phyloP scores from a whole-genome alignment of 192 early-diverging fungal genomes.

The Backusella tuberculispora region DNA sequence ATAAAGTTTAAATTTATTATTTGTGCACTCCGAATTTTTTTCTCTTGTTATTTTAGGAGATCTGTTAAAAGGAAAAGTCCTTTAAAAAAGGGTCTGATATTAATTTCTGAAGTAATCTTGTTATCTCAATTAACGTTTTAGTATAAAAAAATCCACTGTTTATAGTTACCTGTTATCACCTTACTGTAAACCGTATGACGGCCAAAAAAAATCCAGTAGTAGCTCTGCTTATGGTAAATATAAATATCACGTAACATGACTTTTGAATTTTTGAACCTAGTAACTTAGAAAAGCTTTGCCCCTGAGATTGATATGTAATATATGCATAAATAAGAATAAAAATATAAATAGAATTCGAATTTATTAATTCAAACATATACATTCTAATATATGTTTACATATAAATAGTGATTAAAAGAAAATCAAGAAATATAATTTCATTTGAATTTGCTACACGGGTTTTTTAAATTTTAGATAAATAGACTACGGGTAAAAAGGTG shows the following conservation, averaged over 20 bases:
- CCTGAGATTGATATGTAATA: not conserved
- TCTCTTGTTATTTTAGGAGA: no score
- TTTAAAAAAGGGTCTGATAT: slow-evolving; percentile 7
- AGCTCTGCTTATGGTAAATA: not conserved
- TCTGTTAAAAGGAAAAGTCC: not conserved
- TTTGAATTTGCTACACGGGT: not conserved
- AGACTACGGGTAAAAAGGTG: not conserved
- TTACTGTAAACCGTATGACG: no score
- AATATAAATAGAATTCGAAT: not conserved
- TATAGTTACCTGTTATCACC: no score
- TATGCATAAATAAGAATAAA: not conserved
- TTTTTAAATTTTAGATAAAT: not conserved
- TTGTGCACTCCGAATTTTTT: no score
- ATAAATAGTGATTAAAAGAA: not conserved
- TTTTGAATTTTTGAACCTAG: not conserved
- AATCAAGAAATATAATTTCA: not conserved
- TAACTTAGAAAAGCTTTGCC: not conserved
- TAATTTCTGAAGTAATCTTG: not conserved
- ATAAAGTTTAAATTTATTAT: no score
- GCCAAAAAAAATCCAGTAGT: no score
- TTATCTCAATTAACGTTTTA: not conserved
- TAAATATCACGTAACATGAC: not conserved
- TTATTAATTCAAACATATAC: not conserved
- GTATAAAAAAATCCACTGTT: not conserved
- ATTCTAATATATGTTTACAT: not conserved